Conservation (phyloP, 805 yeast species). For the Kodamaea lidongshanica region DNA sequence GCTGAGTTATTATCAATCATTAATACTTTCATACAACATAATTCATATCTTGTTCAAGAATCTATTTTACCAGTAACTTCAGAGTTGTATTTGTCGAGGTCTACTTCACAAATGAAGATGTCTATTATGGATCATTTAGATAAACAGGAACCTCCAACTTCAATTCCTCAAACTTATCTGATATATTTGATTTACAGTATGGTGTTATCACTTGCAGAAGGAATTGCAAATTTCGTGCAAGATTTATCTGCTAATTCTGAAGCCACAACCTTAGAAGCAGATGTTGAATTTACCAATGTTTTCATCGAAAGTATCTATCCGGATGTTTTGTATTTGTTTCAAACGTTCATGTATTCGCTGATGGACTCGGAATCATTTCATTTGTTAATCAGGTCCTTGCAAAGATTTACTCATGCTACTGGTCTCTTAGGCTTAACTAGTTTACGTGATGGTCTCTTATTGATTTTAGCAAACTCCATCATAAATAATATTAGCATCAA, state of each 20-base stretch:
- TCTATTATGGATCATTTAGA: constrained; percentile 72
- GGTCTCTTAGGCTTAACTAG: constrained; percentile 60
- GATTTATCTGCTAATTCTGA: constrained; percentile 30
- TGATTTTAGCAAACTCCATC: constrained; percentile 23
- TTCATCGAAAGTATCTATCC: constrained; percentile 26
- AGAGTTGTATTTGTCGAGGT: constrained; percentile 31
- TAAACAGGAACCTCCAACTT: constrained; percentile 67
- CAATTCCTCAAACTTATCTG: constrained; percentile 53
- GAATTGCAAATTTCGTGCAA: constrained; percentile 51
- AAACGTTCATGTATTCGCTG: constrained; percentile 51
- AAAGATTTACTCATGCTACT: constrained; percentile 73
- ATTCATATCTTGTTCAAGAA: constrained; percentile 15
- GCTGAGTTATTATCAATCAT: constrained; percentile 43
- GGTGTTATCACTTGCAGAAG: constrained; percentile 56
- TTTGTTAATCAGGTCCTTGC: constrained; percentile 61
- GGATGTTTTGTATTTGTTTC: constrained; percentile 22
- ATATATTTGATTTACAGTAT: constrained; percentile 51
- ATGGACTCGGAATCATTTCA: constrained; percentile 70
- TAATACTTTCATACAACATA: constrained; percentile 17
- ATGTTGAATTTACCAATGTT: constrained; percentile 31
- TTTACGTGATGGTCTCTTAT: constrained; percentile 48
- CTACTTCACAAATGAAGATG: constrained; percentile 43
- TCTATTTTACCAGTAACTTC: constrained; percentile 14
- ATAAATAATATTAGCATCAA: constrained; percentile 11
- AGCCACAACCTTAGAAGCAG: constrained; percentile 21